These are phyloP conservation scores for Dittrichia graveolens DNA, from an alignment of 129 eudicot genomes.

Conservation along the genomic window DNA sequence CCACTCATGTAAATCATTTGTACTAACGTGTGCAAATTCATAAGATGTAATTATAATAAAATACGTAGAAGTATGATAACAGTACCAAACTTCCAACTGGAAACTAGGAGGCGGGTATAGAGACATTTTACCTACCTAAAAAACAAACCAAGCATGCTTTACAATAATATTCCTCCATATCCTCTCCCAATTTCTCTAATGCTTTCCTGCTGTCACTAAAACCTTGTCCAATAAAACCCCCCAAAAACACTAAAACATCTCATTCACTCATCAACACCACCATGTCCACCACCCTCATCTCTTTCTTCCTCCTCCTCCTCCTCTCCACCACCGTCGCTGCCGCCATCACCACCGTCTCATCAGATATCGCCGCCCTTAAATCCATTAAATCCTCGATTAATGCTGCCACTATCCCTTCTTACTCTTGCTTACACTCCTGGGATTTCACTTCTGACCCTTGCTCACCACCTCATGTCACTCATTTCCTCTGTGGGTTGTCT, in stretches of 20 bases:
- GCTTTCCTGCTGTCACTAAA: slow-evolving; percentile 50
- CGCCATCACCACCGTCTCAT: slow-evolving; percentile 32
- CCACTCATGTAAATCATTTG: too few relatives aligned
- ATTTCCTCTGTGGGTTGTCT: slow-evolving; percentile 69
- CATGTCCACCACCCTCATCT: slow-evolving; percentile 19
- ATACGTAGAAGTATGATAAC: neutral
- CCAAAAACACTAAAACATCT: slow-evolving; percentile 1
- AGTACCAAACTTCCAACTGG: slow-evolving; percentile 41
- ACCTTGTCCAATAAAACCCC: slow-evolving; percentile 10
- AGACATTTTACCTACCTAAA: slow-evolving; percentile 34
- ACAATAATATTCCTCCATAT: slow-evolving; percentile 22
- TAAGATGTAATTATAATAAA: neutral
- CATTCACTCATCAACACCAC: slow-evolving; percentile 12
- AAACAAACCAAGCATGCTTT: slow-evolving; percentile 24
- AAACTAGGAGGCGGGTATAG: slow-evolving; percentile 32
- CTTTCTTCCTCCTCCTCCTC: slow-evolving; percentile 22
- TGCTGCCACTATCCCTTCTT: slow-evolving; percentile 56
- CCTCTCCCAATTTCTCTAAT: slow-evolving; percentile 27
- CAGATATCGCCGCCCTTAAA: slow-evolving; percentile 57
- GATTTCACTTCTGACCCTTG: slow-evolving; percentile 69
- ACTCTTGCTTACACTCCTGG: slow-evolving; percentile 68
- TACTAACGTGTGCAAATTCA: too few relatives aligned
- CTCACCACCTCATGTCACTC: slow-evolving; percentile 54
- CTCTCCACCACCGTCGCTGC: slow-evolving; percentile 1
- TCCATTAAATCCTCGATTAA: slow-evolving; percentile 58